Evolutionary conservation across 2,329 filamentous ascomycete genomes (phyloP), one percentile per base, ranked within the genome.

Genomic region (Pseudogymnoascus sp.): DNA sequence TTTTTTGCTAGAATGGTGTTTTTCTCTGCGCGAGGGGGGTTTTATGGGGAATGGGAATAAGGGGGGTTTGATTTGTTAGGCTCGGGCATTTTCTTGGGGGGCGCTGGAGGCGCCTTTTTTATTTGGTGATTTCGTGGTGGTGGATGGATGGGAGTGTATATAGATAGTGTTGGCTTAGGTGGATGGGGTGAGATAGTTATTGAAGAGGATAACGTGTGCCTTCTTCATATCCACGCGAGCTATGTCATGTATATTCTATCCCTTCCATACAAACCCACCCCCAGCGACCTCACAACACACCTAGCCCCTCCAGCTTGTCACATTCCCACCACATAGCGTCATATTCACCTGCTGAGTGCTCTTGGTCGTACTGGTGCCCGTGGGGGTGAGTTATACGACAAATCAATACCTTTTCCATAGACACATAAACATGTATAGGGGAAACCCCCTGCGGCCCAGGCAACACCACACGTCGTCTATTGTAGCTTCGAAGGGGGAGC

Each of bases 81-180:
- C 33, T 60, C 19, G 59, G 59, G 33, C 33, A 42, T 60, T 37
- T 37, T 37, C 17, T 37, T 26, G 33, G 59, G 37, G 33, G 37
- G 59, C 59, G 59, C 33, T 42, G 7, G 59, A 60, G 59, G 59
- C 29, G 59, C 10, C n/a, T 35, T 19, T 60, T 40, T 60, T 60
- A n/a, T 35, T 40, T 10, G n/a, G 37, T 37, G 59, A 13, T 53
- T 53, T 29, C 11, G 26, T 17, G 21, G 13, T 50, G 13, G 1
- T 50, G 44, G 7, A 19, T 17, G 46, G 3, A 6, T 3, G 26
- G 23, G 15, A 26, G 13, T 53, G 46, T 53, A 29, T 31, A 53
- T 53, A 53, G 46, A 53, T 53, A 53, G 46, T 53, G 26, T 31
- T 31, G 46, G 17, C 46, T 23, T 46, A 23, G 42, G 42, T 23